Conservation (phyloP, 2,329 filamentous ascomycete species). For the Talaromyces sp. region DNA sequence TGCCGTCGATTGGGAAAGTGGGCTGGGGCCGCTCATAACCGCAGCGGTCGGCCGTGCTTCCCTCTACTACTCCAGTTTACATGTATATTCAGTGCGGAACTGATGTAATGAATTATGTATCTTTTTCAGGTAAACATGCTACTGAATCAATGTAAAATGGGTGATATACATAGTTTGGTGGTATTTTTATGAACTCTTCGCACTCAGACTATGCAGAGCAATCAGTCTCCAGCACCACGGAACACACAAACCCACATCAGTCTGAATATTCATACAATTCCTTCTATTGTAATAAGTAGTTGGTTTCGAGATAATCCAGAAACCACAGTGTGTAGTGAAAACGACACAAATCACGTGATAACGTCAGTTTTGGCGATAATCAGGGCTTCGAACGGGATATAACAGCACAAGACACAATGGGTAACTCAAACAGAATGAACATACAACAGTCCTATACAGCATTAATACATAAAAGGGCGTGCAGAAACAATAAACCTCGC, state of each 20-base stretch:
- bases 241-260: neutral
- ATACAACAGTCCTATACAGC: conserved; percentile 21
- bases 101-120: neutral
- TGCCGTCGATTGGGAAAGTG: conserved; percentile 6
- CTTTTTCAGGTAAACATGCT: neutral
- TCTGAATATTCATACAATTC: neutral
- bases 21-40: neutral
- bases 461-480: conserved; percentile 15
- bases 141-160: too few species aligned
- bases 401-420: neutral
- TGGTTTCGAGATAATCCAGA: neutral
- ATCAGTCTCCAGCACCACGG: neutral
- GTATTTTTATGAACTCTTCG: neutral
- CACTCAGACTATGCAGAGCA: neutral
- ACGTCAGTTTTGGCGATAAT: neutral
- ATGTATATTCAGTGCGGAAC: too few species aligned
- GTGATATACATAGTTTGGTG: neutral
- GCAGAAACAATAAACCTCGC: neutral
- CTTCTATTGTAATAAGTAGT: neutral
- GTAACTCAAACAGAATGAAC: conserved; percentile 13
- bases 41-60: neutral
- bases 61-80: neutral
- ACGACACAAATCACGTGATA: neutral
- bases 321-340: neutral
- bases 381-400: neutral